A percentile compares a stretch with the other conserved stretches of the same genome.
Evolutionary conservation across 1,284 basidiomycete genomes (phyloP).

Genomic region (Pyrrhoderma noxium): DNA sequence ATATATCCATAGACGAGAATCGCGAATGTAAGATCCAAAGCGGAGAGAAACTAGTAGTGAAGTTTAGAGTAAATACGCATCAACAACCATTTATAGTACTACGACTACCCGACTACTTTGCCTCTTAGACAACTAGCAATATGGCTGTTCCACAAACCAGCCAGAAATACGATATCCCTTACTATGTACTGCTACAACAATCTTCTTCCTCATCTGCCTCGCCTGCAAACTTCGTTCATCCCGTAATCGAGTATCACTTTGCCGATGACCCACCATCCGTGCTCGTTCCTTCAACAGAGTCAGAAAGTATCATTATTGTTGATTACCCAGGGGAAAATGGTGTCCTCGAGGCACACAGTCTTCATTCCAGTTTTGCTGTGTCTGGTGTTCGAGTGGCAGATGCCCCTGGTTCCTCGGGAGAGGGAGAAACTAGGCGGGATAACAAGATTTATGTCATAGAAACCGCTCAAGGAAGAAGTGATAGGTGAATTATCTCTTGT

Average conservation of each 20-base stretch:
- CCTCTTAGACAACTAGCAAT: no score
- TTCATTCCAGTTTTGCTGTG: constrained; percentile 52
- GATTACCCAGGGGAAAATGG: constrained; percentile 42
- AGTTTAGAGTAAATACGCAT: no score
- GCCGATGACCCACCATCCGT: constrained; percentile 62
- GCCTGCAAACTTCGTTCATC: constrained; percentile 52
- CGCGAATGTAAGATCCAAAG: no score
- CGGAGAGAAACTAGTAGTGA: no score
- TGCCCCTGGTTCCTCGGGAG: constrained; percentile 57
- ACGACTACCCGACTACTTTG: no score
- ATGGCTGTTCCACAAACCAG: no score
- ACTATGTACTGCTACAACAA: constrained; percentile 57
- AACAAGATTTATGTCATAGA: constrained; percentile 70
- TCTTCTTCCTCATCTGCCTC: constrained; percentile 29
- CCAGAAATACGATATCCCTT: constrained; percentile 30
- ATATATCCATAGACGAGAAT: no score
- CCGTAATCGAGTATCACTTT: constrained; percentile 73
- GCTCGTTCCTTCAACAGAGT: constrained; percentile 47
- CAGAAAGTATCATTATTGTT: constrained; percentile 65
- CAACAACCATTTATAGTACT: no score
- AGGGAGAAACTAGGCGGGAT: constrained; percentile 31
- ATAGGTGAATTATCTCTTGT: background rate
- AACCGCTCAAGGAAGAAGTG: constrained; percentile 31
- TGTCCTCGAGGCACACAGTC: constrained; percentile 46
- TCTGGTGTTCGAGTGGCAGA: constrained; percentile 55